Evolutionary conservation across 805 yeast species (phyloP), one percentile per base, ranked within the genome.

Genomic region (Deakozyma indianensis): DNA sequence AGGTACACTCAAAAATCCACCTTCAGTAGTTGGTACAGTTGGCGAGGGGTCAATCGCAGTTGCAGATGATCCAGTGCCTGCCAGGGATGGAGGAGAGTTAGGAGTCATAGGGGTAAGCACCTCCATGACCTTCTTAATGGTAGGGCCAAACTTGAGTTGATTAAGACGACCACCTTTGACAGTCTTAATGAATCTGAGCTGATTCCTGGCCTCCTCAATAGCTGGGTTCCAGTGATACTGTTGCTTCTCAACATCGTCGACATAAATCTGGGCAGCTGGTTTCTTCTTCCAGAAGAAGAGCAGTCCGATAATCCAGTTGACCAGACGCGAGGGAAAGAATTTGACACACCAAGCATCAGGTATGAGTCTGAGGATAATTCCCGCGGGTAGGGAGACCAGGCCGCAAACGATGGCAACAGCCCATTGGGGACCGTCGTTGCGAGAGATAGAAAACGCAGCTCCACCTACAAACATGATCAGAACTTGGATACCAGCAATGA

Each of bases 401-500:
- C 97, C 97, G 65, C 94, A 77, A 23, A 83, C 56, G 3, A 90
- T 63, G 0, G 97, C 92, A 1, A 86, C 78, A 1, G 75, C 92
- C 98, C 98, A 94, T 83, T 80, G 78, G 1, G 77, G 77, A 4
- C 83, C 82, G 0, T 94, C 81, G 63, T 83, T 94, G 50, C 80
- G 72, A 2, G 75, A 76, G 51, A 88, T 72, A 4, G 88, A 77
- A 64, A 92, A 92, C 0, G 98, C 96, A 38, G 90, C 83, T 46
- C 99, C 98, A 45, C 99, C 99, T 51, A 85, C 90, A 64, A 79
- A 83, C 97, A 92, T 92, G 55, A 92, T 90, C 45, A 90, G 62
- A 2, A 87, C 68, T 66, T 92, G 98, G 64, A 78, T 75, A 3
- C 83, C 88, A 24, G 80, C 92, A 62, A 92, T 87, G 42, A 92